A percentile compares a stretch with the other conserved stretches of the same genome.
Conservation (phyloP, 2,329 filamentous ascomycete species). For the Kalmusia sp. region DNA sequence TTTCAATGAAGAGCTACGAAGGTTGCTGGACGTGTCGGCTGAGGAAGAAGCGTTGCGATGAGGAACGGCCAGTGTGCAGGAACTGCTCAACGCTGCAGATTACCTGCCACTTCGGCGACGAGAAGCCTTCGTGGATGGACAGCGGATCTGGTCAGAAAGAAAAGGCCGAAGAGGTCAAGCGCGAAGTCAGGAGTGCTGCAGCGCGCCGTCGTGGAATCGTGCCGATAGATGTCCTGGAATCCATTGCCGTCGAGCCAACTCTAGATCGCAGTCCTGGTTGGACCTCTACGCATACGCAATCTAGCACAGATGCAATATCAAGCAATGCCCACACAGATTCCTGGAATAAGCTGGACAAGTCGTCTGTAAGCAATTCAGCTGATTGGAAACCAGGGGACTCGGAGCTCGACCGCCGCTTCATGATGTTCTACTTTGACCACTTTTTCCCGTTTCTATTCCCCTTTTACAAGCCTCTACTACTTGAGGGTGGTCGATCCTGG, state of each 20-base stretch:
- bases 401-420: constrained; percentile 14
- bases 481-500: constrained; percentile 2
- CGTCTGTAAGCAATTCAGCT: not conserved
- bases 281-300: constrained; percentile 1
- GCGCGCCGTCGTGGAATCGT: constrained; percentile 3
- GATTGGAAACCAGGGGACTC: constrained; percentile 3
- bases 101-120: constrained; percentile 28
- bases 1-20: constrained; percentile 8
- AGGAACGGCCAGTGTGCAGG: constrained; percentile 59
- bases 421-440: constrained; percentile 8
- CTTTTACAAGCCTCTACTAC: constrained; percentile 2
- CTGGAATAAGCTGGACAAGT: not conserved
- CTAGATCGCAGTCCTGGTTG: not conserved
- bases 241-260: constrained; percentile 1
- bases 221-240: constrained; percentile 9
- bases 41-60: constrained; percentile 57
- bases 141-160: constrained; percentile 5
- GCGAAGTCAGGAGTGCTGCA: constrained; percentile 12
- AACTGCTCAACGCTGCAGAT: constrained; percentile 62
- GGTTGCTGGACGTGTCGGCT: constrained; percentile 14
- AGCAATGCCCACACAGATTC: constrained; percentile 5
- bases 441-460: constrained; percentile 8
- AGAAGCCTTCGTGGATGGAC: constrained; percentile 13
- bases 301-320: constrained; percentile 3
- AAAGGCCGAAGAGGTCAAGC: constrained; percentile 14